These are phyloP conservation scores for Aspergillus unguis DNA, from an alignment of 2,329 filamentous ascomycete species.

Conservation along the genomic window DNA sequence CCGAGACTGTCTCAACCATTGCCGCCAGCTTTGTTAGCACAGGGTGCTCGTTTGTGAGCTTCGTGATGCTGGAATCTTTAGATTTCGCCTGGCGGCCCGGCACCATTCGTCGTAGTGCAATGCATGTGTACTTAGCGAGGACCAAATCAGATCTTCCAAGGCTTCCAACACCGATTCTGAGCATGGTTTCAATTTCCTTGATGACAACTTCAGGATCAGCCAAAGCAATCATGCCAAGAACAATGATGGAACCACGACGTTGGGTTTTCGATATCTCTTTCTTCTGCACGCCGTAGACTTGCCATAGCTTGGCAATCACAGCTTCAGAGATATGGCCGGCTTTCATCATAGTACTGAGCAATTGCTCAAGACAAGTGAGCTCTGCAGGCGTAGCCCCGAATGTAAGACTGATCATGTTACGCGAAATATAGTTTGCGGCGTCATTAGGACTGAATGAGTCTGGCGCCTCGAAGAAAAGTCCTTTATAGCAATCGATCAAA, in stretches of 20 bases:
- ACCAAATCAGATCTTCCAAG: constrained; percentile 79
- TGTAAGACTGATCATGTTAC: constrained; percentile 98
- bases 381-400: constrained; percentile 94
- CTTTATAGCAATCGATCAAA: constrained; percentile 93
- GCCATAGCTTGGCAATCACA: constrained; percentile 91
- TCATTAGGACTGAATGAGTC: constrained; percentile 84
- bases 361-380: constrained; percentile 88
- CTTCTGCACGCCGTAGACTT: constrained; percentile 92
- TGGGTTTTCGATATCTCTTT: constrained; percentile 90
- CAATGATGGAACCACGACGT: constrained; percentile 88
- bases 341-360: constrained; percentile 97
- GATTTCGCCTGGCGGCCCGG: constrained; percentile 79
- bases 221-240: constrained; percentile 91
- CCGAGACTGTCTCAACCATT: constrained; percentile 79
- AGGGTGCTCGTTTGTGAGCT: constrained; percentile 87
- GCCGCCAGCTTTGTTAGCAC: constrained; percentile 76
- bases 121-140: constrained; percentile 91
- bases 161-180: constrained; percentile 80
- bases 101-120: constrained; percentile 87
- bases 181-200: constrained; percentile 90
- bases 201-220: constrained; percentile 91
- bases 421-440: constrained; percentile 88
- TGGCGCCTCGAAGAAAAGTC: constrained; percentile 93
- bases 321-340: constrained; percentile 78
- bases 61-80: constrained; percentile 60